Conservation (phyloP, 768 basidiomycete species). For the Auricularia auricula-judae region DNA sequence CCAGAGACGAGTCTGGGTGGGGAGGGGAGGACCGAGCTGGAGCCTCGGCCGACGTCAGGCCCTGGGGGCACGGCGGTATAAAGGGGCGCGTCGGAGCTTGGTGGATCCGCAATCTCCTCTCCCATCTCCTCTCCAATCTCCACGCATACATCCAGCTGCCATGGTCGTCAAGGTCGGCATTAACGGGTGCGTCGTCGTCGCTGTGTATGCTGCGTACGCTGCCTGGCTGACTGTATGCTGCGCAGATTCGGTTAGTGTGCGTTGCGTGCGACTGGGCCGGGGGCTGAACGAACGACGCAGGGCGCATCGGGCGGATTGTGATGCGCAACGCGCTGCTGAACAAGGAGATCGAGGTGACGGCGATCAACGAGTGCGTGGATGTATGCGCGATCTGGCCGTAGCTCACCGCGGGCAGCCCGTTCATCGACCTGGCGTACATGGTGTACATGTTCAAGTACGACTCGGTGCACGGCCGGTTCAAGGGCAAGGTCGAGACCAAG, state of each 20-base stretch:
- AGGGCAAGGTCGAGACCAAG: conserved; percentile 56
- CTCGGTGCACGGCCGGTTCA: conserved; percentile 87
- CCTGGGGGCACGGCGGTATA: background rate
- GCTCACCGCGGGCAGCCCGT: conserved; percentile 49
- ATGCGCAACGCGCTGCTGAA: conserved; percentile 82
- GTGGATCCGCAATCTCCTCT: background rate
- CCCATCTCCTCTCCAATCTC: background rate
- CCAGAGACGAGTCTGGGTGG: no score
- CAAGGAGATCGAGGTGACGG: conserved; percentile 73
- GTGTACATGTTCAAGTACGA: conserved; percentile 99
- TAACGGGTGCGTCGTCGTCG: conserved; percentile 65
- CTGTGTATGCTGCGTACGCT: background rate
- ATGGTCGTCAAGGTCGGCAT: conserved; percentile 82
- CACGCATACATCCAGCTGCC: background rate
- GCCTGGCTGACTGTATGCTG: conserved; percentile 2
- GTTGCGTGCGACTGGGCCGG: no score
- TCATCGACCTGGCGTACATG: conserved; percentile 97
- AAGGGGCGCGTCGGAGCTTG: background rate
- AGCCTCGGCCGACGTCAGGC: no score
- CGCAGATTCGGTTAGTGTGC: background rate
- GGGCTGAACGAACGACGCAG: conserved; percentile 26
- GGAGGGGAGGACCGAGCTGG: no score
- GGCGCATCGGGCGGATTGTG: conserved; percentile 99
- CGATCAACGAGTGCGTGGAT: conserved; percentile 77
- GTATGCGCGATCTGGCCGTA: background rate